phyloP scores from a whole-genome alignment of 176 grass and related monocot species.

The Themeda triandra region DNA sequence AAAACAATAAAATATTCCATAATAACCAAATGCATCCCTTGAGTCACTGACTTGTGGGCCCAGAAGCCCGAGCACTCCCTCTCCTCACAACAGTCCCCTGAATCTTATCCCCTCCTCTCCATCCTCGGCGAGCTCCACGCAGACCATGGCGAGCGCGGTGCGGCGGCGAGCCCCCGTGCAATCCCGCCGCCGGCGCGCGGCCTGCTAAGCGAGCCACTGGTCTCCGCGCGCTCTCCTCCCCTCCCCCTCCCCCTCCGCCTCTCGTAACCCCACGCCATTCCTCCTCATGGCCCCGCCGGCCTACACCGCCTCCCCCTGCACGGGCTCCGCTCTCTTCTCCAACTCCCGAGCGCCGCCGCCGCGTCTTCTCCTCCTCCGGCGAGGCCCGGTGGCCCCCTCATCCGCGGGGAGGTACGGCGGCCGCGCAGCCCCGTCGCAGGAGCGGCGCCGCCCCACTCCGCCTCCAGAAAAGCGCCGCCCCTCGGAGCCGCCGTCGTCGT shows the following conservation, averaged over 20 bases:
- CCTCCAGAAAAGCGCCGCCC: neutral
- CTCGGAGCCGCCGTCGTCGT: neutral
- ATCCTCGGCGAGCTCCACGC: no score
- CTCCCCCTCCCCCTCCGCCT: no score
- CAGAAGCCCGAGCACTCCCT: neutral
- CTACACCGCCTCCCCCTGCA: neutral
- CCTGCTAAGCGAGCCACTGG: neutral
- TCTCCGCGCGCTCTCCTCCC: no score
- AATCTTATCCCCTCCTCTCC: no score
- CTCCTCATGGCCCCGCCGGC: neutral
- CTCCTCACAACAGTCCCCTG: neutral
- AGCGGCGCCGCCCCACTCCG: constrained; percentile 33
- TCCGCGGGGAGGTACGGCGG: neutral
- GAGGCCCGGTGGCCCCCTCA: neutral
- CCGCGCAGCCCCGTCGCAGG: neutral
- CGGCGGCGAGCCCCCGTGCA: neutral
- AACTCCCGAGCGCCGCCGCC: neutral
- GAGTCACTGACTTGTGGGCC: neutral
- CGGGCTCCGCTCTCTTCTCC: neutral
- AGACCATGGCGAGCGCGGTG: neutral
- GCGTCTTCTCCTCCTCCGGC: neutral
- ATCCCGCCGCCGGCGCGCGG: neutral
- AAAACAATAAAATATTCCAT: no score
- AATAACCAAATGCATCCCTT: neutral
- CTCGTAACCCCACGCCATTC: neutral